Percentiles rank a stretch among this genome's conserved stretches.
phyloP scores from a whole-genome alignment of 1,284 basidiomycete species.

The Pyrrhoderma lamaoense region DNA sequence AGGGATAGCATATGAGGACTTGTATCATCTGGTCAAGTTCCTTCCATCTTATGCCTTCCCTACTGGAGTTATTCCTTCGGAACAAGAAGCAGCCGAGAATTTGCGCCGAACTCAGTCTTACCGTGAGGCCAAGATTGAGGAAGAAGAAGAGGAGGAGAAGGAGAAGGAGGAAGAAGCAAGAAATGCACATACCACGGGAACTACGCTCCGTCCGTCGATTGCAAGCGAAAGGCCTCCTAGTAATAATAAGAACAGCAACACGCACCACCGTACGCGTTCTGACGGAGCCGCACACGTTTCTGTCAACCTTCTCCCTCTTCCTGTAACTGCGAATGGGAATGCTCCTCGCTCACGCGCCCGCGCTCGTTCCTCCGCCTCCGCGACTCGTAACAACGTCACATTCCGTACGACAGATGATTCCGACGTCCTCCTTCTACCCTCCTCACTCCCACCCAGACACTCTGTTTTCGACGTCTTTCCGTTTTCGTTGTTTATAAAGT shows the following conservation, averaged over 20 bases:
- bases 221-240: no score
- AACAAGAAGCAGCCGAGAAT: constrained; percentile 23
- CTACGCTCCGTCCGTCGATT: background rate
- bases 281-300: constrained; percentile 3
- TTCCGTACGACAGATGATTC: constrained; percentile 25
- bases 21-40: constrained; percentile 61
- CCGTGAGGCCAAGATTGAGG: background rate
- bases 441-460: constrained; percentile 55
- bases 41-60: constrained; percentile 60
- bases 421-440: constrained; percentile 47
- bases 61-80: constrained; percentile 43
- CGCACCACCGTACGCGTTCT: background rate
- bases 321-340: constrained; percentile 6
- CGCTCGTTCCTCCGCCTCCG: background rate
- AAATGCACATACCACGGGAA: background rate
- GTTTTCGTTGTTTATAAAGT: constrained; percentile 51
- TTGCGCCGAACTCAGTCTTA: constrained; percentile 11
- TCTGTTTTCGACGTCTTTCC: constrained; percentile 62
- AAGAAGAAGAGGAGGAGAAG: background rate
- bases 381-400: constrained; percentile 18
- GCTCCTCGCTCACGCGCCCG: background rate
- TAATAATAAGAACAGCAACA: no score
- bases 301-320: constrained; percentile 5
- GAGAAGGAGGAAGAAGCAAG: background rate
- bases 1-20: constrained; percentile 51